These are phyloP conservation scores for Chalciporus pseudorubinellus DNA, from an alignment of 768 basidiomycete genomes.

Conservation along the genomic window DNA sequence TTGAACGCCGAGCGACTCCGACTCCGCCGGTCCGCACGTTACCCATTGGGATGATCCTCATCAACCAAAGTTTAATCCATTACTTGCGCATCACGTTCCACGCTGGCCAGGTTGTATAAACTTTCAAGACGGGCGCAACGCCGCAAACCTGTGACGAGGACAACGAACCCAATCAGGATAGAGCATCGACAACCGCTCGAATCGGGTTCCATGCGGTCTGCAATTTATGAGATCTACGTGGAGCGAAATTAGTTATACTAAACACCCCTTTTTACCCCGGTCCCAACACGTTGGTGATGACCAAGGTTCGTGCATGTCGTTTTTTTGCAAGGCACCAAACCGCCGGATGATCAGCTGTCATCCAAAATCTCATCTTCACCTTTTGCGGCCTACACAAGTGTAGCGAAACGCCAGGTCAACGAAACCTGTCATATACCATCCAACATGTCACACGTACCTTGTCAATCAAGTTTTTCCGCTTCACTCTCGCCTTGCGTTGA, in stretches of 20 bases:
- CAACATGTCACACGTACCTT: constrained; percentile 49
- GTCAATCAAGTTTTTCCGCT: constrained; percentile 63
- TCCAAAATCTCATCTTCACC: constrained; percentile 72
- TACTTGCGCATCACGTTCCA: neutral
- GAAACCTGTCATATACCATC: constrained; percentile 3
- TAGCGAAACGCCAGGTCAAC: constrained; percentile 15
- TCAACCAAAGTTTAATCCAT: neutral
- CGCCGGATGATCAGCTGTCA: constrained; percentile 23
- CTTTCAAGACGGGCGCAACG: neutral
- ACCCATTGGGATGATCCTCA: neutral
- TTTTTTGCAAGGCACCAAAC: neutral
- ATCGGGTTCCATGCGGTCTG: no score
- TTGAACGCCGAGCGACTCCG: no score
- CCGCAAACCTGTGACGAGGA: neutral
- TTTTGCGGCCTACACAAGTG: constrained; percentile 54
- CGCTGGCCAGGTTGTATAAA: neutral
- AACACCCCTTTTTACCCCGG: neutral
- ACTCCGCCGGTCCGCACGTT: neutral
- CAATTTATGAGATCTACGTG: no score
- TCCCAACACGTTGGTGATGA: neutral
- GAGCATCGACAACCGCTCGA: neutral
- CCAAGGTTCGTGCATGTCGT: neutral
- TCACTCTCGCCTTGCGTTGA: constrained; percentile 77
- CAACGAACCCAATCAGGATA: neutral
- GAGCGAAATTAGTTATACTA: neutral